Evolutionary conservation across 768 basidiomycete genomes (phyloP).

Genomic region (Cubamyces sp.): DNA sequence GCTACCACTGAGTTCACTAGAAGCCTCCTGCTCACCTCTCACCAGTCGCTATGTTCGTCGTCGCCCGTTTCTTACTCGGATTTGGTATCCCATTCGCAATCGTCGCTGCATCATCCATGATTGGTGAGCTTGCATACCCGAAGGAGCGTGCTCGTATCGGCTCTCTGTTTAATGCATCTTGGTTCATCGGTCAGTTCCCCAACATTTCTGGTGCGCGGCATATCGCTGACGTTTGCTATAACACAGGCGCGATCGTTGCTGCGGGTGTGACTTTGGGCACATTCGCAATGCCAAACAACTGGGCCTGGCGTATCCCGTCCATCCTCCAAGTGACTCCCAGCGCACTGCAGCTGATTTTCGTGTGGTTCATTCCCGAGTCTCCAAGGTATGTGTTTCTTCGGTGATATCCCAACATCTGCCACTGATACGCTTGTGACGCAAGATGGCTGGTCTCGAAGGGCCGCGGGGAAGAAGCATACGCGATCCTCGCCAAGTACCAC

Average conservation of each 20-base stretch:
- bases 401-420: neutral
- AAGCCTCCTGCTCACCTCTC: too few relatives aligned
- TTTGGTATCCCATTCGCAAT: slow-evolving; percentile 64
- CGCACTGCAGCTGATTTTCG: slow-evolving; percentile 55
- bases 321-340: slow-evolving; percentile 59
- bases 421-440: neutral
- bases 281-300: slow-evolving; percentile 57
- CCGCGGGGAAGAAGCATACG: slow-evolving; percentile 67
- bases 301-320: slow-evolving; percentile 77
- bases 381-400: slow-evolving; percentile 41
- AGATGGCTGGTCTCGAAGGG: slow-evolving; percentile 63
- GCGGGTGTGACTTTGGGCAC: slow-evolving; percentile 67
- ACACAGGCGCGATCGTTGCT: slow-evolving; percentile 56
- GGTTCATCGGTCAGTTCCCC: slow-evolving; percentile 51
- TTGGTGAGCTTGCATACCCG: slow-evolving; percentile 71
- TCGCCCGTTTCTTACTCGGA: slow-evolving; percentile 58
- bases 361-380: slow-evolving; percentile 65
- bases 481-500: slow-evolving; percentile 60
- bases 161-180: slow-evolving; percentile 65
- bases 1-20: neutral
- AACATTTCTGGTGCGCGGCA: neutral
- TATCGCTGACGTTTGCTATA: slow-evolving; percentile 15
- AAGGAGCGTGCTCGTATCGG: slow-evolving; percentile 70
- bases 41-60: slow-evolving; percentile 61
- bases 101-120: slow-evolving; percentile 66